These are phyloP conservation scores for Aciculoconidium aculeatum DNA, from an alignment of 805 yeast species.

Conservation along the genomic window DNA sequence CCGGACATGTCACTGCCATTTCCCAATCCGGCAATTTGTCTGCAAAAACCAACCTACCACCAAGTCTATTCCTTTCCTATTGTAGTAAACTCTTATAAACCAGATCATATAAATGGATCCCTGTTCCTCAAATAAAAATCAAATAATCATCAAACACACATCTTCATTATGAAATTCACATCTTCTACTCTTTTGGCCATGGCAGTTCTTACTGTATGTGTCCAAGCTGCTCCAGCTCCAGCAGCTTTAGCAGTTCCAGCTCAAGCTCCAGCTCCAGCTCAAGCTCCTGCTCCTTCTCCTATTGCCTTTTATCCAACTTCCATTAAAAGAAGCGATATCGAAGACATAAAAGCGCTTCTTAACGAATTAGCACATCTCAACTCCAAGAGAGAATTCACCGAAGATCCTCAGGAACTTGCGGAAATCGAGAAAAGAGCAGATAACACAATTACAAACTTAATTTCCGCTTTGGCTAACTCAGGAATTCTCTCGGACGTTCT, in stretches of 20 bases:
- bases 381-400: slow-evolving; percentile 30
- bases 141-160: no score
- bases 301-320: slow-evolving; percentile 6
- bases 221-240: slow-evolving; percentile 27
- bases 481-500: slow-evolving; percentile 34
- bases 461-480: slow-evolving; percentile 31
- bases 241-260: slow-evolving; percentile 3
- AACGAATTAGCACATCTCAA: slow-evolving; percentile 27
- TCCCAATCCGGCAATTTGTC: no score
- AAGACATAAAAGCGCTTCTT: slow-evolving; percentile 27
- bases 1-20: no score
- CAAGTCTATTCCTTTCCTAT: no score
- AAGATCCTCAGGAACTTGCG: slow-evolving; percentile 20
- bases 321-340: slow-evolving; percentile 31
- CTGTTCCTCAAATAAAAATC: no score
- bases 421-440: slow-evolving; percentile 32
- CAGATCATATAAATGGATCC: no score
- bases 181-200: slow-evolving; percentile 35
- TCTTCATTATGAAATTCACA: slow-evolving; percentile 42
- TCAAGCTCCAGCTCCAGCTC: no score
- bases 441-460: slow-evolving; percentile 27
- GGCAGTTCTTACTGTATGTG: slow-evolving; percentile 32
- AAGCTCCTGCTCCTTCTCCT: background rate
- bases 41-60: no score
- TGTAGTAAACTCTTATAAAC: no score